Conservation (phyloP, 371 early-diverging fungal species). For the Lichtheimia hyalospora region DNA sequence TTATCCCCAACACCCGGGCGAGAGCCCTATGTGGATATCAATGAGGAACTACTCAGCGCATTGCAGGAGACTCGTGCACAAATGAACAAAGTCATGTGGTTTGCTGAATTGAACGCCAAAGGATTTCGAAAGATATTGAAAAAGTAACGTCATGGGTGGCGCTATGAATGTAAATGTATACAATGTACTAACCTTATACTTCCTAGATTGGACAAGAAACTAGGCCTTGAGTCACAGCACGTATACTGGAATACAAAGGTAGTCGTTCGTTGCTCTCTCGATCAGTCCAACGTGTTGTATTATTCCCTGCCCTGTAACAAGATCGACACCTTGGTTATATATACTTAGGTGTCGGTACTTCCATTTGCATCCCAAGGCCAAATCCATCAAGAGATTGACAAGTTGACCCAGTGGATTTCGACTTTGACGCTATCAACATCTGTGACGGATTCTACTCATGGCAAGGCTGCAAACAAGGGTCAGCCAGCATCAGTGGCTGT, state of each 20-base stretch:
- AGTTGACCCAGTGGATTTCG: constrained; percentile 29
- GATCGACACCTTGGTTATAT: not conserved
- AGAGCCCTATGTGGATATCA: constrained; percentile 22
- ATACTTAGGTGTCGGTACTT: constrained; percentile 29
- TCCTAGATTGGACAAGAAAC: constrained; percentile 63
- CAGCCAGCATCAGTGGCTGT: constrained; percentile 14
- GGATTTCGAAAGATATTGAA: constrained; percentile 72
- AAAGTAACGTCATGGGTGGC: constrained; percentile 49
- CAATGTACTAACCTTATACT: not conserved
- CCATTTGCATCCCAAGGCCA: constrained; percentile 32
- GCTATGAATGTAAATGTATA: not conserved
- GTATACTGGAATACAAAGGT: constrained; percentile 61
- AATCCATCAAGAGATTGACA: constrained; percentile 27
- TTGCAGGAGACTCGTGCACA: constrained; percentile 60
- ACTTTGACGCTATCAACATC: constrained; percentile 6
- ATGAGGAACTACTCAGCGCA: constrained; percentile 55
- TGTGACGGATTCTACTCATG: not conserved
- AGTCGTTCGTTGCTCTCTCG: not conserved
- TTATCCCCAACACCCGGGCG: not conserved
- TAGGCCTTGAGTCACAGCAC: constrained; percentile 40
- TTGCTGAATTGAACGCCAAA: constrained; percentile 63
- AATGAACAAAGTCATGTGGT: constrained; percentile 61
- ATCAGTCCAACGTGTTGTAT: too few species aligned
- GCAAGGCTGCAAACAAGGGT: constrained; percentile 1
- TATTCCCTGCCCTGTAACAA: too few species aligned